phyloP scores from a whole-genome alignment of 306 rosid genomes.

The Crataegus laevigata region DNA sequence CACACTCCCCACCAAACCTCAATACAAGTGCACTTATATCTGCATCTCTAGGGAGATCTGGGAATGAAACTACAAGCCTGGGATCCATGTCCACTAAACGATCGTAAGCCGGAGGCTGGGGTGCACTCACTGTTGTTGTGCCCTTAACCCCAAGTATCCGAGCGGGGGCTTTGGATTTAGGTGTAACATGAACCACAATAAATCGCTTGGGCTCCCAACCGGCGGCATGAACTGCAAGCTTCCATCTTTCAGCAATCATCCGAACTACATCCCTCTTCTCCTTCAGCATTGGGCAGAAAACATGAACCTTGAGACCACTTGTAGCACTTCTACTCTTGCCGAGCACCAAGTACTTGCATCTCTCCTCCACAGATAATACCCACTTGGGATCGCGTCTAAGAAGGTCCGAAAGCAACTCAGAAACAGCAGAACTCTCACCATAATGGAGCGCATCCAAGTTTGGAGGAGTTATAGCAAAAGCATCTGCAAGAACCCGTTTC shows the following conservation, averaged over 20 bases:
- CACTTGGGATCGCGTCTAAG: conserved; percentile 78
- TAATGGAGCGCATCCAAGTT: conserved; percentile 80
- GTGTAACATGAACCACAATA: conserved; percentile 59
- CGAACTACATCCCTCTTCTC: conserved; percentile 81
- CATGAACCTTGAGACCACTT: conserved; percentile 65
- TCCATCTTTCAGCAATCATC: conserved; percentile 86
- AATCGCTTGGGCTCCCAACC: conserved; percentile 98
- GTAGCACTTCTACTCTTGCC: conserved; percentile 63
- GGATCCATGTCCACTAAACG: conserved; percentile 86
- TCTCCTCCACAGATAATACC: conserved; percentile 88
- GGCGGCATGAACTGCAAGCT: conserved; percentile 60
- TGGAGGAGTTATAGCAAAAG: conserved; percentile 64
- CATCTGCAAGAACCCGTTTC: conserved; percentile 86
- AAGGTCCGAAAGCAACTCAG: conserved; percentile 61
- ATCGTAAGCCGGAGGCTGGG: conserved; percentile 59
- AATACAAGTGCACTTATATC: conserved; percentile 82
- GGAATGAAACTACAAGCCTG: conserved; percentile 82
- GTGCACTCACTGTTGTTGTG: conserved; percentile 31
- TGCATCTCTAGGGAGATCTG: conserved; percentile 84
- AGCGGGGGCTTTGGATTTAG: conserved; percentile 71
- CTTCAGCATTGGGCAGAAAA: conserved; percentile 79
- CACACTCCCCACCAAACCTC: conserved; percentile 94
- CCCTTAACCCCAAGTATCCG: conserved; percentile 81
- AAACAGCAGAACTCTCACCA: conserved; percentile 49
- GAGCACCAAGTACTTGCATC: conserved; percentile 79